A percentile compares a stretch with the other conserved stretches of the same genome.
phyloP scores from a whole-genome alignment of 352 stramenopile species.

The Thalassiosira hispida region DNA sequence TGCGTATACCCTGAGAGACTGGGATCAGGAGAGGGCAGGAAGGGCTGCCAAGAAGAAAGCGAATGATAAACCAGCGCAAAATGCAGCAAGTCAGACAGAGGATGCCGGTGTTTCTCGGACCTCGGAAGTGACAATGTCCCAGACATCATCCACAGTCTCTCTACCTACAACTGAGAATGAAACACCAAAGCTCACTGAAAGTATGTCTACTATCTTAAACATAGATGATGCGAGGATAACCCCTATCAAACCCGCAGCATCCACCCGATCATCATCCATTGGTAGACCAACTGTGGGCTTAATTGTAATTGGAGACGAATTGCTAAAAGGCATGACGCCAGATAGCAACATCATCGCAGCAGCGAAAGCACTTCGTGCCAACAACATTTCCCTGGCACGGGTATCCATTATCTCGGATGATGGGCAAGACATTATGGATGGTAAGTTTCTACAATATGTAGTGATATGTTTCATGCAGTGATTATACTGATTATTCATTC shows the following conservation, averaged over 20 bases:
- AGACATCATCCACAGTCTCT: conserved; percentile 52
- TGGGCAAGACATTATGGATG: conserved; percentile 73
- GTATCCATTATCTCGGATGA: conserved; percentile 86
- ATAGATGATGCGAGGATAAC: not conserved
- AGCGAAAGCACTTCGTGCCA: conserved; percentile 63
- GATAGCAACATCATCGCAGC: conserved; percentile 85
- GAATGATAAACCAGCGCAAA: conserved; percentile 7
- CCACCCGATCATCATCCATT: not conserved
- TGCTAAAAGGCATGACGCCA: conserved; percentile 86
- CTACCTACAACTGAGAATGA: conserved; percentile 9
- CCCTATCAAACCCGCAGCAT: not conserved
- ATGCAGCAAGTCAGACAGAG: conserved; percentile 21
- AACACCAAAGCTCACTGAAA: conserved; percentile 9
- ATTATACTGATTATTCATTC: too few relatives aligned
- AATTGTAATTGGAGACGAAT: conserved; percentile 88
- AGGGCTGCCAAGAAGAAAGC: conserved; percentile 62
- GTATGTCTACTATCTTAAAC: conserved; percentile 21
- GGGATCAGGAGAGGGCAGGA: conserved; percentile 84
- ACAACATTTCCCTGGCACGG: conserved; percentile 78
- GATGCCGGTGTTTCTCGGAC: conserved; percentile 1
- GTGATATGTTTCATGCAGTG: too few relatives aligned
- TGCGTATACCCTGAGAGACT: conserved; percentile 88
- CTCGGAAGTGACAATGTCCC: conserved; percentile 39
- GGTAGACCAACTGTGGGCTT: conserved; percentile 63
- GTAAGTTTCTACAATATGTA: too few relatives aligned